Base-by-base conservation (phyloP, 371 early-diverging fungal species). In the Gilbertella persicaria region DNA sequence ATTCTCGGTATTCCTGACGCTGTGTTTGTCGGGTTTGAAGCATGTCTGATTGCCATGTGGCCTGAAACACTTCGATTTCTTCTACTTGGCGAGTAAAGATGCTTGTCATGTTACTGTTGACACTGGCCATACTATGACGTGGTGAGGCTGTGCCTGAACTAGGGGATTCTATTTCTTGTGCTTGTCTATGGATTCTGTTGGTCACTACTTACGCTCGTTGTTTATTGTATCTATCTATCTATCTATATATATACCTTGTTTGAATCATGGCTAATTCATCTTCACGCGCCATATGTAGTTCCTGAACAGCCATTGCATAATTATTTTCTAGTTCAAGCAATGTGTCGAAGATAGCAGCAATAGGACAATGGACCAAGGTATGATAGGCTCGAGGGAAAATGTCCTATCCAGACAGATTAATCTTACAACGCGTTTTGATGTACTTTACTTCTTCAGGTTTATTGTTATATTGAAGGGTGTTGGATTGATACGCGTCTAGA, bases 371-470 rank as follows among this genome's bases (percentile, higher is more conserved):
- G 14, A 86, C 79, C 16, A 90, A 62, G 3, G 88, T 82, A 43
- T 87, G 79, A 63, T 84, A 88, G 3, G 90, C 90, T 57, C 84
- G 81, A 30, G 87, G 83, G 62, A 88, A 90, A 36, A 78, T 68
- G 50, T 85, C 83, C 85, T 85, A 50, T 38, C 20, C 45, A 49
- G 30, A 21, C 41, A 23, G 33, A 40, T 5, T n/a, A 43, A 30
- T 16, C 9, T 19, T 28, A 7, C n/a, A 30, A 12, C 5, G 23
- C 33, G 13, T 6, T 2, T 16, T 20, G 13, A n/a, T 39, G 36
- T 12, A 42, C 9, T 39, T 47, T 62, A 78, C 80, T 58, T 80
- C 76, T 51, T 78, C 76, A 12, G 72, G 74, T n/a, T 75, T 71
- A 19, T 69, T 73, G 25, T 80, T 67, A 51, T 71, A 80, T 45